Conservation (phyloP, 768 basidiomycete species). For the Suillus brevipes region DNA sequence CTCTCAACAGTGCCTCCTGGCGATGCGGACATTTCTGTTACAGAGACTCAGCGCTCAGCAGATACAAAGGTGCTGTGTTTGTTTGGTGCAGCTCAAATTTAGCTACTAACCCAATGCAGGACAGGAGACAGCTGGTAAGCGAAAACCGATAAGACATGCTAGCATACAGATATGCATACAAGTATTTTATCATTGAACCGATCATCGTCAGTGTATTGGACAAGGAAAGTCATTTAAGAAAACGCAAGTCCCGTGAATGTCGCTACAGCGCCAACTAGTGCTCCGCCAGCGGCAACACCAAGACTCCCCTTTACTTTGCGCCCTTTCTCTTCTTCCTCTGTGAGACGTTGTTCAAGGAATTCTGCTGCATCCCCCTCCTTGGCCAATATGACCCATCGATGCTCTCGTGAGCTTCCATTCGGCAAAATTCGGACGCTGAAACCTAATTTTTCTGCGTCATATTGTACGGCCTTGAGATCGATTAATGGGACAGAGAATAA, state of each 20-base stretch:
- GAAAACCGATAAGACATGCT: not conserved
- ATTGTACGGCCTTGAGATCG: slow-evolving; percentile 43
- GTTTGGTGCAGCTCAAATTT: not conserved
- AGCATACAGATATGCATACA: not conserved
- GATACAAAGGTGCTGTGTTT: not conserved
- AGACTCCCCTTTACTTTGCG: slow-evolving; percentile 28
- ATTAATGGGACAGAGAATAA: slow-evolving; percentile 48
- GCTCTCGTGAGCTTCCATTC: slow-evolving; percentile 25
- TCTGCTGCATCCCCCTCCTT: slow-evolving; percentile 49
- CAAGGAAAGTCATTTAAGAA: slow-evolving; percentile 32
- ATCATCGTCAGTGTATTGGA: not conserved
- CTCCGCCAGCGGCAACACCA: slow-evolving; percentile 53
- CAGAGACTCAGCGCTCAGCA: not conserved
- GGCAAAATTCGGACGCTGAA: slow-evolving; percentile 45
- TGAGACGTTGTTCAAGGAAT: slow-evolving; percentile 25
- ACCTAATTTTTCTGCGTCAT: slow-evolving; percentile 43
- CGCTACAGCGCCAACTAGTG: slow-evolving; percentile 61
- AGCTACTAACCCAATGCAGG: not conserved
- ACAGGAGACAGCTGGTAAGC: not conserved
- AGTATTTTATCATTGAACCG: not conserved
- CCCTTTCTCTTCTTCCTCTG: slow-evolving; percentile 31
- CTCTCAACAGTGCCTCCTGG: slow-evolving; percentile 19
- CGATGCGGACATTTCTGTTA: not conserved
- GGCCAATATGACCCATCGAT: slow-evolving; percentile 55
- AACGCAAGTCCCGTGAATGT: slow-evolving; percentile 59